These are phyloP conservation scores for Salicornia ramosissima DNA, from an alignment of 148 eudicot genomes.

Conservation along the genomic window DNA sequence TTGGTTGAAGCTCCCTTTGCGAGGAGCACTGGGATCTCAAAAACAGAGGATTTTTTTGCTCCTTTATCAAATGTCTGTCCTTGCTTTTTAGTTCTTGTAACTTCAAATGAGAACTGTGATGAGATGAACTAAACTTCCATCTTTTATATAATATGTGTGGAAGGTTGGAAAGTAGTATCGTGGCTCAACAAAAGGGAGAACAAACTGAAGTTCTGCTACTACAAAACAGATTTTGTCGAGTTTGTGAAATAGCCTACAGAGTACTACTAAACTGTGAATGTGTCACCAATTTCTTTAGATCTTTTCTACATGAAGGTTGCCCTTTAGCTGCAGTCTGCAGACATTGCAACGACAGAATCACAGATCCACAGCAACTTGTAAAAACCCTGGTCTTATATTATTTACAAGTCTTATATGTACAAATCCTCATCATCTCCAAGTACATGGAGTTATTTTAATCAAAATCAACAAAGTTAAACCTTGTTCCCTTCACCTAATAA, in stretches of 20 bases:
- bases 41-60: slow-evolving; percentile 20
- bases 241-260: neutral
- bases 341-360: too few species aligned
- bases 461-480: too few species aligned
- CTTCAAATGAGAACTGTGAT: neutral
- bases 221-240: neutral
- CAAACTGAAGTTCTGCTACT: slow-evolving; percentile 8
- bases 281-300: too few species aligned
- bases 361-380: too few species aligned
- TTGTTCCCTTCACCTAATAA: too few species aligned
- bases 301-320: neutral
- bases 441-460: too few species aligned
- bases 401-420: too few species aligned
- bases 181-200: slow-evolving; percentile 24
- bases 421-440: too few species aligned
- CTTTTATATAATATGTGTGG: neutral
- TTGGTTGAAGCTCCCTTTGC: slow-evolving; percentile 45
- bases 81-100: neutral
- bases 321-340: too few species aligned
- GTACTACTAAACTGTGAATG: too few species aligned
- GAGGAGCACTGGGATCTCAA: slow-evolving; percentile 42
- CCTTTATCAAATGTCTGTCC: neutral
- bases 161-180: slow-evolving; percentile 21
- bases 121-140: neutral
- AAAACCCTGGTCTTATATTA: too few species aligned